Evolutionary conservation across 495 filamentous ascomycete genomes (phyloP).

Genomic region (Hypoxylon rickii): DNA sequence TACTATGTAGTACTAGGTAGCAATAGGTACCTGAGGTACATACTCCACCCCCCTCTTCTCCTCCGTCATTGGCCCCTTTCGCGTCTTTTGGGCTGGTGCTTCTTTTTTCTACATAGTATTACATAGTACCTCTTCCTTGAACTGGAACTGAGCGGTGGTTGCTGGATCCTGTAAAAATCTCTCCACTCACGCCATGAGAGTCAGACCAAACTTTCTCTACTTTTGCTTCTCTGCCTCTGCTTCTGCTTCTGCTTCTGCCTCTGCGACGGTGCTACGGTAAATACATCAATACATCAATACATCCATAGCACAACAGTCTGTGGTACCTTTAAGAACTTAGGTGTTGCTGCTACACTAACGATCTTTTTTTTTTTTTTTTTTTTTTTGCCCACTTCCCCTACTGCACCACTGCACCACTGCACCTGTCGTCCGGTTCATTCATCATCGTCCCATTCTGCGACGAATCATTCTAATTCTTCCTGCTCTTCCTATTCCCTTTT

Average conservation of each 20-base stretch:
- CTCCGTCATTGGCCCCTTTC: constrained; percentile 26
- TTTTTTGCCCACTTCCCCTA: constrained; percentile 27
- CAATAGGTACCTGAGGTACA: background rate
- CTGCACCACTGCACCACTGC: background rate
- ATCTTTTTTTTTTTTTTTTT: constrained; percentile 20
- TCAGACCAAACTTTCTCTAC: constrained; percentile 36
- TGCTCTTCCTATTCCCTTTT: constrained; percentile 8
- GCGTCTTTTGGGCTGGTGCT: constrained; percentile 26
- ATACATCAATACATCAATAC: too few species aligned
- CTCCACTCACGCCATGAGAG: constrained; percentile 33
- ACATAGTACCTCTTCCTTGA: too few species aligned
- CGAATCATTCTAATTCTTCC: constrained; percentile 32
- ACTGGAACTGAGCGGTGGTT: constrained; percentile 20
- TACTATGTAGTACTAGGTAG: too few species aligned
- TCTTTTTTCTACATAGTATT: too few species aligned
- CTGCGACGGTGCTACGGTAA: too few species aligned
- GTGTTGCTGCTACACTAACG: too few species aligned
- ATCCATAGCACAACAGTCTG: too few species aligned
- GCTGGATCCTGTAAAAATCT: constrained; percentile 34
- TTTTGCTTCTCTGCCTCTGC: constrained; percentile 4
- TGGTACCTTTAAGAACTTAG: too few species aligned
- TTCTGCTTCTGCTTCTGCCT: too few species aligned
- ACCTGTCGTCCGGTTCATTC: constrained; percentile 32
- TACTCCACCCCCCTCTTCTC: background rate
- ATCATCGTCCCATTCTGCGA: constrained; percentile 36